Percentiles rank a stretch among this genome's conserved stretches.
These are phyloP conservation scores for Austroboletus novae-zelandiae DNA, from an alignment of 1,284 basidiomycete genomes.

Conservation along the genomic window DNA sequence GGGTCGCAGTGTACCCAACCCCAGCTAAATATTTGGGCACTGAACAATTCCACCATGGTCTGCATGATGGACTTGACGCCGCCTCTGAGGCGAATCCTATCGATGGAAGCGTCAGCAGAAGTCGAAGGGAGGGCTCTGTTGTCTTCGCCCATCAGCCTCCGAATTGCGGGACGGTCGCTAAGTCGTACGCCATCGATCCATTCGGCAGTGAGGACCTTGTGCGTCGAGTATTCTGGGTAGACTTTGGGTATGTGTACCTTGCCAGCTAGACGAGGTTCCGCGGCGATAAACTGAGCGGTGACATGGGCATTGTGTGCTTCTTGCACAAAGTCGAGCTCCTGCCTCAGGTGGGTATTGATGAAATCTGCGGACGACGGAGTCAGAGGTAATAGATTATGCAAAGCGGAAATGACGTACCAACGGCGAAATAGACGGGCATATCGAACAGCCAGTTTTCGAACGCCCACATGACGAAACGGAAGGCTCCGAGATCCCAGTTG, in stretches of 20 bases:
- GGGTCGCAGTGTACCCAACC: constrained; percentile 84
- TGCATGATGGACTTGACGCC: constrained; percentile 70
- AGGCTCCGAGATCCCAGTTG: constrained; percentile 76
- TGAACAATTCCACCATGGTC: constrained; percentile 80
- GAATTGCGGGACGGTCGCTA: constrained; percentile 62
- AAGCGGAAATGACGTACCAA: constrained; percentile 43
- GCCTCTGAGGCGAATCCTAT: constrained; percentile 49
- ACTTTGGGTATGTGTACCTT: constrained; percentile 81
- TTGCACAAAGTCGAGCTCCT: constrained; percentile 76
- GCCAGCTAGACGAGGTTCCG: constrained; percentile 64
- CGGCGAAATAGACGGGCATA: constrained; percentile 72
- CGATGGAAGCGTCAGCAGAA: constrained; percentile 13
- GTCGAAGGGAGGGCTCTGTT: constrained; percentile 1
- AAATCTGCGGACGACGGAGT: constrained; percentile 50
- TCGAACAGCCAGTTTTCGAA: constrained; percentile 76
- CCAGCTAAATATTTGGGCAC: constrained; percentile 85
- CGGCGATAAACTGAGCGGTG: constrained; percentile 57
- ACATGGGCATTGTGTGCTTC: constrained; percentile 69
- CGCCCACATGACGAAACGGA: constrained; percentile 67
- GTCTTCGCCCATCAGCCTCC: constrained; percentile 55
- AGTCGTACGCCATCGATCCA: constrained; percentile 83
- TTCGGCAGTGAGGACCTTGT: constrained; percentile 81
- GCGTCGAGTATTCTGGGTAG: constrained; percentile 70
- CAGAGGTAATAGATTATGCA: neutral
- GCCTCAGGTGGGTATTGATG: constrained; percentile 75